Evolutionary conservation across 108 stramenopile species (phyloP).

Genomic region (Bacterosira constricta): DNA sequence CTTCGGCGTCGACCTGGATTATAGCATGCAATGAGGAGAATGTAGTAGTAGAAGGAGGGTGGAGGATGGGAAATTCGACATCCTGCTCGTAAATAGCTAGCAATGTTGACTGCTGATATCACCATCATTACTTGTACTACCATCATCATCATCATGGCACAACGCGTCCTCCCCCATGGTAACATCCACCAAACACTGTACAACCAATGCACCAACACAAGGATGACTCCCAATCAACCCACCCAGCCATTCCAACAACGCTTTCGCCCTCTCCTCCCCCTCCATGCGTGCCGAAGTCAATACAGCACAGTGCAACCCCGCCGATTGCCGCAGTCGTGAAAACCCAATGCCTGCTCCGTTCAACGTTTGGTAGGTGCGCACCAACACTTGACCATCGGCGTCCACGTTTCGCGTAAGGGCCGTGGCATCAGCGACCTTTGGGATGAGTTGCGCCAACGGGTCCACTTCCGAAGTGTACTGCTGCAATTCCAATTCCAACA

Average conservation of each 20-base stretch:
- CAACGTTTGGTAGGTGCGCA: slow-evolving; percentile 62
- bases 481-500: background rate
- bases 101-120: no score
- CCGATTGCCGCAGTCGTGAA: slow-evolving; percentile 56
- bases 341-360: slow-evolving; percentile 73
- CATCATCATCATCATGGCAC: slow-evolving; percentile 15
- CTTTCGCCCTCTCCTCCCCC: slow-evolving; percentile 70
- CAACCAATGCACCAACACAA: slow-evolving; percentile 75
- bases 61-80: no score
- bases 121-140: background rate
- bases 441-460: slow-evolving; percentile 53
- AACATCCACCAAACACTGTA: slow-evolving; percentile 84
- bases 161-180: slow-evolving; percentile 59
- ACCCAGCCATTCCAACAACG: slow-evolving; percentile 74
- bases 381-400: slow-evolving; percentile 81
- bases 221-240: slow-evolving; percentile 82
- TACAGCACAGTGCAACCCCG: slow-evolving; percentile 84
- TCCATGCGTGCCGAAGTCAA: slow-evolving; percentile 72
- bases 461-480: slow-evolving; percentile 27
- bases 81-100: no score
- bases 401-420: slow-evolving; percentile 84
- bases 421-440: slow-evolving; percentile 49
- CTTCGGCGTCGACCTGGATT: no score
- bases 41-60: no score
- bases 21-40: no score